phyloP scores from a whole-genome alignment of 2,329 filamentous ascomycete species.

The Cephalotrichum gorgonifer region DNA sequence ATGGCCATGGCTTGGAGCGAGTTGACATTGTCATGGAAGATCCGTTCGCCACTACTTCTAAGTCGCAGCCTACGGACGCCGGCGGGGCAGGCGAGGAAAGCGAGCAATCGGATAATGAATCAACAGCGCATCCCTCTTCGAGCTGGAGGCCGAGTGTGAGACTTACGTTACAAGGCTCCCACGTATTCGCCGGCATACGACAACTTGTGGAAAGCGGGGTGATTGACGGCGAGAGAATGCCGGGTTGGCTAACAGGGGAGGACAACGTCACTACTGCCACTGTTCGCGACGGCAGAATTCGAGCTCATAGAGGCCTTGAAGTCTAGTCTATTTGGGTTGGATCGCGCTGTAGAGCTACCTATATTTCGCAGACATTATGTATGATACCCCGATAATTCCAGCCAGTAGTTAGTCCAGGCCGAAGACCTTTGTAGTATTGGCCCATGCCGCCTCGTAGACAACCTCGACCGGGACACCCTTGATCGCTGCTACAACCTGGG shows the following conservation, averaged over 20 bases:
- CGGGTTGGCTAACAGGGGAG: constrained; percentile 85
- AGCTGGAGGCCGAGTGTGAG: constrained; percentile 32
- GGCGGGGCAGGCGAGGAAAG: constrained; percentile 13
- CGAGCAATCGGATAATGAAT: constrained; percentile 8
- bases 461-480: constrained; percentile 72
- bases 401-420: constrained; percentile 31
- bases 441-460: constrained; percentile 78
- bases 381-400: background rate
- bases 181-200: constrained; percentile 73
- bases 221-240: constrained; percentile 68
- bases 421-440: constrained; percentile 73
- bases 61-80: constrained; percentile 10
- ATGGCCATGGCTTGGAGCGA: constrained; percentile 51
- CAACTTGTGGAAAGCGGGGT: constrained; percentile 68
- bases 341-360: background rate
- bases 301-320: constrained; percentile 41
- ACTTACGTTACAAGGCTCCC: constrained; percentile 61
- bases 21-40: constrained; percentile 52
- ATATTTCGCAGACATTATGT: background rate
- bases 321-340: constrained; percentile 26
- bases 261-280: constrained; percentile 66
- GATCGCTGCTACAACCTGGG: constrained; percentile 77
- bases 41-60: constrained; percentile 34
- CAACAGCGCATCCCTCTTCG: background rate
- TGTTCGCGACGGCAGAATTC: constrained; percentile 56